Conservation (phyloP, 2,329 filamentous ascomycete species). For the Ilyonectria robusta region DNA sequence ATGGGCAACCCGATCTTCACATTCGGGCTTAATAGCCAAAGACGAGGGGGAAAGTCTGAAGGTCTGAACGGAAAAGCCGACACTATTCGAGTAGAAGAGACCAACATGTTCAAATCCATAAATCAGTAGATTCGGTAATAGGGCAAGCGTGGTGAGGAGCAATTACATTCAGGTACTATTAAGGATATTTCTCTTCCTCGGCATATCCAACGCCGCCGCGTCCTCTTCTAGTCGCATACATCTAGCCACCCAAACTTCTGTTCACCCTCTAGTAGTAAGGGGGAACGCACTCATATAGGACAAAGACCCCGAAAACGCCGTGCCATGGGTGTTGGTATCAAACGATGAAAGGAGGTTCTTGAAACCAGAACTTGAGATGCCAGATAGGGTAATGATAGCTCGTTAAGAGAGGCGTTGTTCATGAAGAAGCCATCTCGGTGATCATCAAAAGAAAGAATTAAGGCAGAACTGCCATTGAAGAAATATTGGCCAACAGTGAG, state of each 20-base stretch:
- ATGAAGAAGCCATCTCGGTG: slow-evolving; percentile 44
- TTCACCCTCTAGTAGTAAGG: slow-evolving; percentile 11
- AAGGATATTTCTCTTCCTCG: slow-evolving; percentile 23
- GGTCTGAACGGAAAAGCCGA: too few species aligned
- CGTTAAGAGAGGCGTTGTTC: slow-evolving; percentile 43
- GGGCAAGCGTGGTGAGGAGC: not conserved
- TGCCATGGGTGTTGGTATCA: slow-evolving; percentile 51
- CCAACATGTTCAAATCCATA: not conserved
- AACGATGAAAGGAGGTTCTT: slow-evolving; percentile 28
- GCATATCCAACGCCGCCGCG: slow-evolving; percentile 27
- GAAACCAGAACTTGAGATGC: slow-evolving; percentile 18
- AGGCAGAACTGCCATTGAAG: slow-evolving; percentile 34
- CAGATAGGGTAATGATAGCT: slow-evolving; percentile 30
- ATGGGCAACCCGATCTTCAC: too few species aligned
- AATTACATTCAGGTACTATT: slow-evolving; percentile 35
- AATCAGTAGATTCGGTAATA: not conserved
- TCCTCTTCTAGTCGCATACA: slow-evolving; percentile 17
- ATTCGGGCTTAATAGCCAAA: too few species aligned
- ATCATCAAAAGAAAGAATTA: slow-evolving; percentile 43
- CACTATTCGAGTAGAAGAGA: too few species aligned
- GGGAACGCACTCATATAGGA: slow-evolving; percentile 28
- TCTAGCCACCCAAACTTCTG: slow-evolving; percentile 15
- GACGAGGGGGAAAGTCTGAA: too few species aligned
- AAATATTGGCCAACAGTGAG: slow-evolving; percentile 25
- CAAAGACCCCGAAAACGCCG: slow-evolving; percentile 43